Evolutionary conservation across 2,329 filamentous ascomycete species (phyloP).

Genomic region (Aspergillus sp.): DNA sequence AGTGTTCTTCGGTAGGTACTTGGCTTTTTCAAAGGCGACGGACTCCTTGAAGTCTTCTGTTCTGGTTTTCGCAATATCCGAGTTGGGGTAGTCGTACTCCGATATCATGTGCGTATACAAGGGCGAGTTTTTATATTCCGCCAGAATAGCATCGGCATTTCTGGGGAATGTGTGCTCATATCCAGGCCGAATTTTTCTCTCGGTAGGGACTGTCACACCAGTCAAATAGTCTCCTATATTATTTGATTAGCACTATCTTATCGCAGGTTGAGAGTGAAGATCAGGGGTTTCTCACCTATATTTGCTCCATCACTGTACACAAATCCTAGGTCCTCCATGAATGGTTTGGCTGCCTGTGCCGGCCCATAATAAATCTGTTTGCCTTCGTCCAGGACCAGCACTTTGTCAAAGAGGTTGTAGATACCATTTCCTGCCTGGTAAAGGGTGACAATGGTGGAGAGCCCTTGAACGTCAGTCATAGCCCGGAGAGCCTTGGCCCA

Average conservation of each 20-base stretch:
- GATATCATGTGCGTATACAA: constrained; percentile 51
- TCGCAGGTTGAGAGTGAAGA: background rate
- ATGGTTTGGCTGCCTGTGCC: constrained; percentile 55
- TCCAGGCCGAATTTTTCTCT: constrained; percentile 41
- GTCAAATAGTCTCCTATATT: constrained; percentile 57
- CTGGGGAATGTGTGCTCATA: constrained; percentile 43
- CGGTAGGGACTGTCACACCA: constrained; percentile 58
- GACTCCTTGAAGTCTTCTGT: constrained; percentile 55
- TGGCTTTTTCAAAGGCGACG: constrained; percentile 55
- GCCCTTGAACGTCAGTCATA: constrained; percentile 57
- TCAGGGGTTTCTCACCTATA: constrained; percentile 38
- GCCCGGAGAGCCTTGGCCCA: constrained; percentile 56
- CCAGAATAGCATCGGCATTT: constrained; percentile 42
- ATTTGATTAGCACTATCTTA: background rate
- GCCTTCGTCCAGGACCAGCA: constrained; percentile 61
- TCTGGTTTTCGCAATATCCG: constrained; percentile 45
- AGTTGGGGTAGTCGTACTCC: constrained; percentile 57
- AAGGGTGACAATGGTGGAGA: constrained; percentile 56
- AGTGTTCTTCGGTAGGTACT: constrained; percentile 50
- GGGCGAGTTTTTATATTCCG: constrained; percentile 50
- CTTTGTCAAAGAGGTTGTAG: constrained; percentile 66
- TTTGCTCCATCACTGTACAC: constrained; percentile 60
- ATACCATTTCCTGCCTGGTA: constrained; percentile 41
- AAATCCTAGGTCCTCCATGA: constrained; percentile 65
- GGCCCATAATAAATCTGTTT: constrained; percentile 65